phyloP scores from a whole-genome alignment of 2,329 filamentous ascomycete genomes.

The Orbilia brochopaga region DNA sequence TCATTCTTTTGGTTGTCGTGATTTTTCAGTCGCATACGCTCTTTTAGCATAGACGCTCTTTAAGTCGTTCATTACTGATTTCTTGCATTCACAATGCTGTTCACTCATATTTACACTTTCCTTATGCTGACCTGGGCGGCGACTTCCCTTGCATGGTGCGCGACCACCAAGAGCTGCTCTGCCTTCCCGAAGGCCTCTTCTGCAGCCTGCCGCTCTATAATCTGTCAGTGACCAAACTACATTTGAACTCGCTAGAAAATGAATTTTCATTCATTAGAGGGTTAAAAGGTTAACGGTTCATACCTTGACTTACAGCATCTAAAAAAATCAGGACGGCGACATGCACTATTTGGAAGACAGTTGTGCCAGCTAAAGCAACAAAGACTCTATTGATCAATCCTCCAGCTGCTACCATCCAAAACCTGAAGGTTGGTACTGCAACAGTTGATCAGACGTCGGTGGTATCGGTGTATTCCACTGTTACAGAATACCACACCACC shows the following conservation, averaged over 20 bases:
- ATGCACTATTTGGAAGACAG: conserved; percentile 35
- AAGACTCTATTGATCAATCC: conserved; percentile 18
- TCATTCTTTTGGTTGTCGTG: conserved; percentile 18
- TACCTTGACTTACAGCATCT: conserved; percentile 11
- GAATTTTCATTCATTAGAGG: not conserved
- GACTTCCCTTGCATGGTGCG: conserved; percentile 23
- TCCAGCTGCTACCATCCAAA: conserved; percentile 19
- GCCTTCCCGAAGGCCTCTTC: conserved; percentile 15
- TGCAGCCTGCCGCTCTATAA: conserved; percentile 25
- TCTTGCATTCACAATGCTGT: conserved; percentile 26
- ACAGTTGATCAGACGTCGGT: conserved; percentile 18
- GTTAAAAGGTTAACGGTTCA: not conserved
- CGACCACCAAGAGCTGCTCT: conserved; percentile 22
- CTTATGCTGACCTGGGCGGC: conserved; percentile 23
- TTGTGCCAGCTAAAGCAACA: conserved; percentile 12
- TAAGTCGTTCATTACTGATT: not conserved
- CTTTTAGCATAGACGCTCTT: not conserved
- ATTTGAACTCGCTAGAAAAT: not conserved
- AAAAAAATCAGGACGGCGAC: conserved; percentile 33
- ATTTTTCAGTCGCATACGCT: too few species aligned
- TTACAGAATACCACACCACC: conserved; percentile 32
- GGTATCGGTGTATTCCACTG: conserved; percentile 29
- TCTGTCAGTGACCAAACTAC: too few species aligned
- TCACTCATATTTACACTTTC: conserved; percentile 29
- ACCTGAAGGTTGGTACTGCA: conserved; percentile 5